Percentiles rank a stretch among this genome's conserved stretches.
These are phyloP conservation scores for Lentinula boryana DNA, from an alignment of 768 basidiomycete species.

Conservation along the genomic window DNA sequence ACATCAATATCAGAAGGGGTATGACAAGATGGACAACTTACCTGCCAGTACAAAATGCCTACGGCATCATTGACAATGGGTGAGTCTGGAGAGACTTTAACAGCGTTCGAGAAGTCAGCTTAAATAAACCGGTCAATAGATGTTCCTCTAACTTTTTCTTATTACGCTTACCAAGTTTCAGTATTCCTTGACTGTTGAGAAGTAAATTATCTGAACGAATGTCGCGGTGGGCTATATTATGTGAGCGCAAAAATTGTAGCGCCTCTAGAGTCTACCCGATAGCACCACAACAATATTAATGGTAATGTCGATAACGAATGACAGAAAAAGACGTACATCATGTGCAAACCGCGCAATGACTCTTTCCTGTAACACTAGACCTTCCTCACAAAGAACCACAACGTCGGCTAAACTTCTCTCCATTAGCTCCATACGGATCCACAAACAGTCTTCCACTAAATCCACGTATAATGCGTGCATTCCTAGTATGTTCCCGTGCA, in stretches of 20 bases:
- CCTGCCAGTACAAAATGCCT: slow-evolving; percentile 81
- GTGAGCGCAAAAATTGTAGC: slow-evolving; percentile 56
- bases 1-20: neutral
- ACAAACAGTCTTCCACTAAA: slow-evolving; percentile 58
- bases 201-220: slow-evolving; percentile 80
- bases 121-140: neutral
- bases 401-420: slow-evolving; percentile 83
- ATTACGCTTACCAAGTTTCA: slow-evolving; percentile 62
- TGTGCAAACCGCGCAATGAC: slow-evolving; percentile 68
- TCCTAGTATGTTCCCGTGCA: slow-evolving; percentile 57
- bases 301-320: neutral
- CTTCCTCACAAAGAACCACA: slow-evolving; percentile 54
- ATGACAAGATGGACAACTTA: slow-evolving; percentile 16
- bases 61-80: slow-evolving; percentile 52
- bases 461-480: slow-evolving; percentile 72
- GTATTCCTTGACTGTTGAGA: slow-evolving; percentile 58
- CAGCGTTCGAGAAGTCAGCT: slow-evolving; percentile 82
- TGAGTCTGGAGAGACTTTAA: slow-evolving; percentile 46
- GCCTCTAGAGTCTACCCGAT: slow-evolving; percentile 51
- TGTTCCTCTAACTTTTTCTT: neutral
- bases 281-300: too few species aligned
- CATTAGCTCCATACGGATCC: slow-evolving; percentile 91
- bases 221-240: slow-evolving; percentile 76
- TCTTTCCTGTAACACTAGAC: slow-evolving; percentile 60
- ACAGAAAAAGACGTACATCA: slow-evolving; percentile 50